phyloP scores from a whole-genome alignment of 495 filamentous ascomycete species.

The Xylaria venustula region DNA sequence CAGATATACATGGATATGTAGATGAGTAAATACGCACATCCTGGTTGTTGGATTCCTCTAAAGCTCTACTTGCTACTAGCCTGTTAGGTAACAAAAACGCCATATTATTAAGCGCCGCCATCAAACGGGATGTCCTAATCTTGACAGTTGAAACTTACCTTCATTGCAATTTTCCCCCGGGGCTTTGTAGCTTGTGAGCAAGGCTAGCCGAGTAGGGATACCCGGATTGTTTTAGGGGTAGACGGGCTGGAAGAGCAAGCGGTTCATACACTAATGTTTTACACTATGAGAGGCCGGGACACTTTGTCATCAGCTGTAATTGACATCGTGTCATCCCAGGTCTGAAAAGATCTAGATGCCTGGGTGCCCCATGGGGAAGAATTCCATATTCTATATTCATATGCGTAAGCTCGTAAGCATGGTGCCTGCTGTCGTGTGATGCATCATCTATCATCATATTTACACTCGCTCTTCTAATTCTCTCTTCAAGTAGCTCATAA shows the following conservation, averaged over 20 bases:
- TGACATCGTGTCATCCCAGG: not conserved
- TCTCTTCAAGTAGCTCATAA: constrained; percentile 43
- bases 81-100: not conserved
- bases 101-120: not conserved
- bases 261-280: not conserved
- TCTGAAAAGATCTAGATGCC: not conserved
- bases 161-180: not conserved
- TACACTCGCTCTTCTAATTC: constrained; percentile 21
- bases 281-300: not conserved
- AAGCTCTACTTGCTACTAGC: not conserved
- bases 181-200: not conserved
- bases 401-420: constrained; percentile 7
- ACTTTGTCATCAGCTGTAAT: not conserved
- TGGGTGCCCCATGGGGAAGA: not conserved
- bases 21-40: too few relatives aligned
- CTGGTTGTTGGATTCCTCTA: too few relatives aligned
- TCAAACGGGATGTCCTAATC: not conserved
- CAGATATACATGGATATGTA: too few relatives aligned
- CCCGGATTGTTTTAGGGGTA: not conserved
- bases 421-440: not conserved
- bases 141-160: not conserved
- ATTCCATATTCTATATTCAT: not conserved
- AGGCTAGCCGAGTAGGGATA: constrained; percentile 6
- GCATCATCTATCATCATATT: constrained; percentile 8
- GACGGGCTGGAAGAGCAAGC: too few relatives aligned